Evolutionary conservation across 805 yeast genomes (phyloP), one percentile per base, ranked within the genome.

Genomic region (Suhomyces sp.): DNA sequence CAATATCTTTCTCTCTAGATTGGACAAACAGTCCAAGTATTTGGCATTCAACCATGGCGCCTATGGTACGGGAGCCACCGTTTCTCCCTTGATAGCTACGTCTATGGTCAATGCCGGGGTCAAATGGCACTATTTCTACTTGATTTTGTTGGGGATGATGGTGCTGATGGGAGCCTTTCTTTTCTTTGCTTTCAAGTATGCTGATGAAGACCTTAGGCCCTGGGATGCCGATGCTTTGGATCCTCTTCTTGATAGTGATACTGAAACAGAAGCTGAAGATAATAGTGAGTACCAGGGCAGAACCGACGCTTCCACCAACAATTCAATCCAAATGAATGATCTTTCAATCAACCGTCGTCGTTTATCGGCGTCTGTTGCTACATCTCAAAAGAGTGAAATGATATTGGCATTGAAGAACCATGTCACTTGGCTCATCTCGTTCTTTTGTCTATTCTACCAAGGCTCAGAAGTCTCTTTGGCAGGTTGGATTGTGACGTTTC

Each of bases 41-140:
- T 66, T 82, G 58, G 85, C 90, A 1, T 54, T 68, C 17, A 63
- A 75, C 39, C 93, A 84, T 59, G 90, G 86, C 1, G 51, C 68
- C 10, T 84, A 83, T 54, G 95, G 95, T 1, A 46, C 77, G 3
- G 88, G 90, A 2, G 86, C 88, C 1, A 78, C 85, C 29, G 44
- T 79, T 1, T 72, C 87, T 2, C 90, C 95, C 2, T 70, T 85
- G 13, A 52, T 79, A 19, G 80, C 82, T 3, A 76, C 86, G 0
- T 57, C 70, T 1, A 64, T 81, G 70, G 68, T 76, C 12, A 62
- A 68, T 28, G 42, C 51, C 0, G 79, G 77, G 3, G 51, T 69
- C n/a, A 43, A 47, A 35, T 81, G 87, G 87, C 64, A 76, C 48
- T 65, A 50, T 38, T 76, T 61, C 54, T 81, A 68, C 47, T 56